Evolutionary conservation across 2,329 filamentous ascomycete species (phyloP).

Genomic region (Epichloe bromicola): DNA sequence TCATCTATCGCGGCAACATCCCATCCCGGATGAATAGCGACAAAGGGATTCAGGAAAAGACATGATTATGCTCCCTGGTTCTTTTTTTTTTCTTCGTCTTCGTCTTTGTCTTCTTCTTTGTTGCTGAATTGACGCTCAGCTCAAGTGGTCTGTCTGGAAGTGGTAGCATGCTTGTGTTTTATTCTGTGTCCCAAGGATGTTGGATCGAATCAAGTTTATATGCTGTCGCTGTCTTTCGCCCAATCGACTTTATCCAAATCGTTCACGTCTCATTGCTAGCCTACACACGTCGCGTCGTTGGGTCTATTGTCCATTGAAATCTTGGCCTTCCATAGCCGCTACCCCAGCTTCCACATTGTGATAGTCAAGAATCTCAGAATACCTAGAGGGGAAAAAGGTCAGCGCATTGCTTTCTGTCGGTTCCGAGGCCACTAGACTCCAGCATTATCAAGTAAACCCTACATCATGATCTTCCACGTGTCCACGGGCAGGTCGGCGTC

Average conservation of each 20-base stretch:
- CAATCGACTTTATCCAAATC: conserved; percentile 4
- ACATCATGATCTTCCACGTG: conserved; percentile 99
- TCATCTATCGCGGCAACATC: background rate
- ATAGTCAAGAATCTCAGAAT: conserved; percentile 97
- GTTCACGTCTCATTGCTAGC: conserved; percentile 2
- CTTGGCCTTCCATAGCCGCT: conserved; percentile 25
- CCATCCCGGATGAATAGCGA: background rate
- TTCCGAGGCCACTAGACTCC: background rate
- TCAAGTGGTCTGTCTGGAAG: too few relatives aligned
- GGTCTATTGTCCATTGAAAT: conserved; percentile 23
- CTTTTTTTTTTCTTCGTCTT: background rate
- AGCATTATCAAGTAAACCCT: conserved; percentile 20
- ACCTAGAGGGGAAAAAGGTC: conserved; percentile 47
- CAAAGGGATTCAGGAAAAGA: background rate
- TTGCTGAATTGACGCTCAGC: background rate
- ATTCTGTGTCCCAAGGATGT: background rate
- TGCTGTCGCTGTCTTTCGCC: conserved; percentile 4
- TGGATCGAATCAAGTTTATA: background rate
- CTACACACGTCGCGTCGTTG: background rate
- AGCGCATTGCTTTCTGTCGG: background rate
- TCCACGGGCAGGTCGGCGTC: conserved; percentile 94
- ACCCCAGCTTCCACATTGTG: conserved; percentile 67
- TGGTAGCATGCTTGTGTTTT: background rate
- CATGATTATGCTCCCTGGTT: background rate
- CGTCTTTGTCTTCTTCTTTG: background rate